phyloP scores from a whole-genome alignment of 345 rosid species.

The Populus nigra region DNA sequence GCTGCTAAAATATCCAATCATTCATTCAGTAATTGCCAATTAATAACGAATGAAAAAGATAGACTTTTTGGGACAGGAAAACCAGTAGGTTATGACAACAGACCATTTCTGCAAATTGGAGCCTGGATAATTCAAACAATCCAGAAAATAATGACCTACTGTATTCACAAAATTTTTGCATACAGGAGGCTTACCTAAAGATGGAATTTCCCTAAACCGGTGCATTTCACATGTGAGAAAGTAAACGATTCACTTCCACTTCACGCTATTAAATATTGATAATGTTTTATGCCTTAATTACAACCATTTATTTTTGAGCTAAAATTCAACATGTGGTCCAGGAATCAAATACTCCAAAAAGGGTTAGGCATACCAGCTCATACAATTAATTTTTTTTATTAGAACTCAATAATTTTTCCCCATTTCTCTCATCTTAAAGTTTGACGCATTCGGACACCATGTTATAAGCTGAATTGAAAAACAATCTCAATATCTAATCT shows the following conservation, averaged over 20 bases:
- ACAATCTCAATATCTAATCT: no score
- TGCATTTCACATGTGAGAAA: not conserved
- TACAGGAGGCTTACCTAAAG: not conserved
- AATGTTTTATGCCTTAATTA: not conserved
- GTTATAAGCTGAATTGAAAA: not conserved
- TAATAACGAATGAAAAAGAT: no score
- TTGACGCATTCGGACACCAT: constrained; percentile 3
- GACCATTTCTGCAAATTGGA: not conserved
- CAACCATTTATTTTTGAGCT: not conserved
- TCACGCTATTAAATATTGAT: not conserved
- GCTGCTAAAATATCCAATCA: not conserved
- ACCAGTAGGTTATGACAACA: not conserved
- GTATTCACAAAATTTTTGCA: no score
- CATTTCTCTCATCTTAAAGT: not conserved
- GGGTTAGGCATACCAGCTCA: constrained; percentile 4
- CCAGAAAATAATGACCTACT: no score
- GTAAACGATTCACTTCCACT: not conserved
- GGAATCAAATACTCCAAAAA: constrained; percentile 2
- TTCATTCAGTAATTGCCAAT: not conserved
- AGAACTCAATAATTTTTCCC: not conserved
- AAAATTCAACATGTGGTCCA: not conserved
- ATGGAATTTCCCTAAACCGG: not conserved
- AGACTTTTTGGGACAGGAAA: not conserved
- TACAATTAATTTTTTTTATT: not conserved
- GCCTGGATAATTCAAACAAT: no score